phyloP scores from a whole-genome alignment of 2,329 filamentous ascomycete genomes.

The Neobulgaria alba region DNA sequence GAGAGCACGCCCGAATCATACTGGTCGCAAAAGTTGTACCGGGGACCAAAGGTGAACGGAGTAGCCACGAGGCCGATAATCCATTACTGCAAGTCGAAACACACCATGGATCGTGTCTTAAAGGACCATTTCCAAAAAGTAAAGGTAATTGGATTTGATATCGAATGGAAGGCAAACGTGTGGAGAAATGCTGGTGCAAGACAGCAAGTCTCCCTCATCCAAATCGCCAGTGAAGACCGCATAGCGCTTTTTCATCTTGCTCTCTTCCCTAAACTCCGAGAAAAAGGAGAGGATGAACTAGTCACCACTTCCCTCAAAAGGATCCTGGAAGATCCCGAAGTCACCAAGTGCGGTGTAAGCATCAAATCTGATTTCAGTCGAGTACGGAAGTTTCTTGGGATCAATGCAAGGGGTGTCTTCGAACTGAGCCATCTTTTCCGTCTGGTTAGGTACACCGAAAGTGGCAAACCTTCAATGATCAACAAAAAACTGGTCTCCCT shows the following conservation, averaged over 20 bases:
- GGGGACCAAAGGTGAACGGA: slow-evolving; percentile 39
- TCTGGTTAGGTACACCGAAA: slow-evolving; percentile 57
- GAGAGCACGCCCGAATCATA: slow-evolving; percentile 42
- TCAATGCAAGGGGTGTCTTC: slow-evolving; percentile 59
- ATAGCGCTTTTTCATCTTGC: slow-evolving; percentile 80
- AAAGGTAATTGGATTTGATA: slow-evolving; percentile 73
- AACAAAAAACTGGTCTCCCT: slow-evolving; percentile 60
- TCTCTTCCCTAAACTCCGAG: slow-evolving; percentile 39
- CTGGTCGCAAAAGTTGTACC: slow-evolving; percentile 64
- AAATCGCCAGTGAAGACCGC: slow-evolving; percentile 67
- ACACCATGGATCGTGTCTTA: slow-evolving; percentile 58
- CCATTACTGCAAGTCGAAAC: slow-evolving; percentile 66
- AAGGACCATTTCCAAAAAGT: slow-evolving; percentile 59
- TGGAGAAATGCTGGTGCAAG: slow-evolving; percentile 42
- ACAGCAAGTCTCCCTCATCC: slow-evolving; percentile 70
- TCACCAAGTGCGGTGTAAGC: slow-evolving; percentile 70
- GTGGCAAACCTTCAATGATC: slow-evolving; percentile 43
- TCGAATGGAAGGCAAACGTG: slow-evolving; percentile 67
- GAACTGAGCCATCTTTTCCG: slow-evolving; percentile 80
- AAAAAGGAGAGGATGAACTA: slow-evolving; percentile 41
- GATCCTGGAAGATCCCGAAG: slow-evolving; percentile 60
- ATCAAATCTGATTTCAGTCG: slow-evolving; percentile 65
- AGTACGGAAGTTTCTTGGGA: slow-evolving; percentile 54
- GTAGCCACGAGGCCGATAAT: slow-evolving; percentile 44
- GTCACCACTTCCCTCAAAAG: slow-evolving; percentile 61